phyloP scores from a whole-genome alignment of 2,329 filamentous ascomycete genomes.

The Proliferodiscus dingleyae region DNA sequence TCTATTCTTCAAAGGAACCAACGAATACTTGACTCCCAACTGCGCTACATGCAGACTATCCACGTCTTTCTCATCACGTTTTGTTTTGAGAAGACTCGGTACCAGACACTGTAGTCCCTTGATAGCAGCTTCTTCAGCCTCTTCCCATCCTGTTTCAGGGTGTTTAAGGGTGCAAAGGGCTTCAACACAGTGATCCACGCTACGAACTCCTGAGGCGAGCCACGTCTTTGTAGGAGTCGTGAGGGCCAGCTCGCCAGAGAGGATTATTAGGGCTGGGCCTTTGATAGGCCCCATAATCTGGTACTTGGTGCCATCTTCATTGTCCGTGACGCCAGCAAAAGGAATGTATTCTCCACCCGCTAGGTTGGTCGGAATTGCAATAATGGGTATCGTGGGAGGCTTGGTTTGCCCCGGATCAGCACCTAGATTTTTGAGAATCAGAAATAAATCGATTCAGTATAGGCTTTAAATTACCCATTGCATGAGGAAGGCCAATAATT shows the following conservation, averaged over 20 bases:
- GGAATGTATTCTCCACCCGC: constrained; percentile 36
- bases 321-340: constrained; percentile 35
- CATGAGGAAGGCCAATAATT: constrained; percentile 33
- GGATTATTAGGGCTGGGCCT: constrained; percentile 3
- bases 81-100: constrained; percentile 38
- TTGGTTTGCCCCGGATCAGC: neutral
- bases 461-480: neutral
- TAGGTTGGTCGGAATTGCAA: constrained; percentile 35
- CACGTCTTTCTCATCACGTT: constrained; percentile 33
- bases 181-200: constrained; percentile 53
- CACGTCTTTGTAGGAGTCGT: constrained; percentile 48
- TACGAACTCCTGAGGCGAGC: constrained; percentile 50
- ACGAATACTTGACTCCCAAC: neutral
- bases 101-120: constrained; percentile 39
- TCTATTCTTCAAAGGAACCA: neutral
- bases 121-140: constrained; percentile 22
- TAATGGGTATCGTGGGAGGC: constrained; percentile 28
- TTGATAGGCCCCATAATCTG: constrained; percentile 39
- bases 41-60: constrained; percentile 35
- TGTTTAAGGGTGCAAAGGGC: constrained; percentile 29
- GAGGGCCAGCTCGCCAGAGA: constrained; percentile 34
- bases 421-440: neutral
- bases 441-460: neutral
- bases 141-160: neutral
- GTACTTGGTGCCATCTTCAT: constrained; percentile 29